phyloP scores from a whole-genome alignment of 345 rosid genomes.

The Psidium guajava region DNA sequence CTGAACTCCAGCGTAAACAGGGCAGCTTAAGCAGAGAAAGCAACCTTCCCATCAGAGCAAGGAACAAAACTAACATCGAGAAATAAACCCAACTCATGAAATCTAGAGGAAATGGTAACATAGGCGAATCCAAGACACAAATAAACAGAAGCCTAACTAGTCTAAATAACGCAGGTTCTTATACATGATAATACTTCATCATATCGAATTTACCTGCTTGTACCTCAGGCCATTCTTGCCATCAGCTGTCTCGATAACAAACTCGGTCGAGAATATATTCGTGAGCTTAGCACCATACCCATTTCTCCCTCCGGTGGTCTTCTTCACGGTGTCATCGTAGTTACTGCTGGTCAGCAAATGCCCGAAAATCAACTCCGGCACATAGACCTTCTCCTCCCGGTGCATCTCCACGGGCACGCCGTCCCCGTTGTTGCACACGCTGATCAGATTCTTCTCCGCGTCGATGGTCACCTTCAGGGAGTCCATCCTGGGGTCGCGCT shows the following conservation, averaged over 20 bases:
- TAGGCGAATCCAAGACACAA: not conserved
- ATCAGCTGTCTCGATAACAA: slow-evolving; percentile 84
- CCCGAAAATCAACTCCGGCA: slow-evolving; percentile 92
- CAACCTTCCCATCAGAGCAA: not conserved
- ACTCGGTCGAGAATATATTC: slow-evolving; percentile 81
- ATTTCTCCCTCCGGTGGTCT: slow-evolving; percentile 96
- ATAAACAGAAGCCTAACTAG: not conserved
- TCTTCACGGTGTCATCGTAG: slow-evolving; percentile 69
- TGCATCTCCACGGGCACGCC: slow-evolving; percentile 94
- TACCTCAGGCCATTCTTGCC: slow-evolving; percentile 71
- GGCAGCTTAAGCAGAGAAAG: not conserved
- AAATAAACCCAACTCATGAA: not conserved
- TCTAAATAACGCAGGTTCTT: too few relatives aligned
- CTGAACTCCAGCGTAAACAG: not conserved
- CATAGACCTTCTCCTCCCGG: slow-evolving; percentile 83
- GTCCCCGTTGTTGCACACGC: slow-evolving; percentile 85
- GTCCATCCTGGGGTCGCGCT: slow-evolving; percentile 81
- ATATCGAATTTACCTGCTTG: slow-evolving; percentile 47
- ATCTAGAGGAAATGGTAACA: not conserved
- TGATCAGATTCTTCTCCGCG: slow-evolving; percentile 54
- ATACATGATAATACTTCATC: too few relatives aligned
- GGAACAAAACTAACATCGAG: not conserved
- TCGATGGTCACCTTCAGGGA: slow-evolving; percentile 62
- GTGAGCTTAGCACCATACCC: slow-evolving; percentile 97
- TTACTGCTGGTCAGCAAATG: slow-evolving; percentile 89